These are phyloP conservation scores for Pseudoturritis turrita DNA, from an alignment of 345 rosid species.

Conservation along the genomic window DNA sequence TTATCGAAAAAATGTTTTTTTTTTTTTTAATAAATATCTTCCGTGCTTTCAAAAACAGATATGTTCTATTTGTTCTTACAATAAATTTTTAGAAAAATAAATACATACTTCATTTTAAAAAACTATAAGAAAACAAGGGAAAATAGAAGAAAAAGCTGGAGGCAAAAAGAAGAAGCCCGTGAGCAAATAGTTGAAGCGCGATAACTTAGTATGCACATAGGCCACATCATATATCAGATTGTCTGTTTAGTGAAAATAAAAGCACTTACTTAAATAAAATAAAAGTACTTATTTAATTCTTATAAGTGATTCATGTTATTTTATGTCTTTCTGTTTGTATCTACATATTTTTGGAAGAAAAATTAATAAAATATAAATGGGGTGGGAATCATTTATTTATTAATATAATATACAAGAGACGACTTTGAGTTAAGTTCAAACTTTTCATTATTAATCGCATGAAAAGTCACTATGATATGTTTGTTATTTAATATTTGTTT, in stretches of 20 bases:
- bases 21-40: neutral
- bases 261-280: neutral
- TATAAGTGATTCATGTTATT: neutral
- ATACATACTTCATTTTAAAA: neutral
- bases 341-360: neutral
- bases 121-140: neutral
- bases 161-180: conserved; percentile 19
- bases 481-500: no score
- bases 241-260: neutral
- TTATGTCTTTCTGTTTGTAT: conserved; percentile 16
- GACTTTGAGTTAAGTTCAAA: conserved; percentile 31
- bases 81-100: neutral
- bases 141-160: conserved; percentile 16
- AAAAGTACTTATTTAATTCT: neutral
- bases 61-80: neutral
- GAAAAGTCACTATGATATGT: conserved; percentile 29
- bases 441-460: conserved; percentile 28
- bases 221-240: no score
- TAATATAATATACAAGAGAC: conserved; percentile 6
- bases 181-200: conserved; percentile 19
- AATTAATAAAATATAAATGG: neutral
- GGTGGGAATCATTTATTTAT: neutral
- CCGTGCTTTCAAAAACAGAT: neutral
- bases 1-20: neutral
- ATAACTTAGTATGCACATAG: neutral